These are phyloP conservation scores for Jackrogersella multiformis DNA, from an alignment of 495 filamentous ascomycete genomes.

Conservation along the genomic window DNA sequence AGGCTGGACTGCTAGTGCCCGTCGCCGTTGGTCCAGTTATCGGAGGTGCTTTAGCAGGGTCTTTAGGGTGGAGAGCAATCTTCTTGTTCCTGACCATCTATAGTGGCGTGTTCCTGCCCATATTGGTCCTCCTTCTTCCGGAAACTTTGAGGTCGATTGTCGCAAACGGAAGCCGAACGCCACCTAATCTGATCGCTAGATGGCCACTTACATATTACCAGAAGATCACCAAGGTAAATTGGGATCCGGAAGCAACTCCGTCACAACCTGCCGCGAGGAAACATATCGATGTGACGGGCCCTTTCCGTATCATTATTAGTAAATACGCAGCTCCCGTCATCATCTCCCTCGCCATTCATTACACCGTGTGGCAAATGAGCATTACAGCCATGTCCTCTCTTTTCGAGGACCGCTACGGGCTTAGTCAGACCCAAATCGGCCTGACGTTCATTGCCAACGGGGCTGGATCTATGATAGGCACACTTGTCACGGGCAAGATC, in stretches of 20 bases:
- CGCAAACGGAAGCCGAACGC: constrained; percentile 56
- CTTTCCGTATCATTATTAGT: constrained; percentile 58
- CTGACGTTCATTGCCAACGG: constrained; percentile 63
- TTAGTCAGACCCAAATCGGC: constrained; percentile 58
- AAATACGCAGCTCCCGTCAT: constrained; percentile 58
- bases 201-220: constrained; percentile 53
- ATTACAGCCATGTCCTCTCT: constrained; percentile 64
- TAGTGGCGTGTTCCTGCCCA: constrained; percentile 54
- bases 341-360: constrained; percentile 60
- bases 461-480: constrained; percentile 60
- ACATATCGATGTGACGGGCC: constrained; percentile 51
- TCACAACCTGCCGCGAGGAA: constrained; percentile 43
- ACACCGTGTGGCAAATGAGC: constrained; percentile 66
- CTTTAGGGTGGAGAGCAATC: constrained; percentile 64
- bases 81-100: constrained; percentile 67
- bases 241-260: constrained; percentile 17
- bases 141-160: constrained; percentile 65
- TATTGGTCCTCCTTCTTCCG: constrained; percentile 57
- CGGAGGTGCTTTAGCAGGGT: constrained; percentile 61
- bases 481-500: constrained; percentile 57
- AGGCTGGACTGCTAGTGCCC: constrained; percentile 58
- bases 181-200: constrained; percentile 41
- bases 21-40: constrained; percentile 64
- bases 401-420: constrained; percentile 54
- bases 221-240: constrained; percentile 39